phyloP scores from a whole-genome alignment of 164 flowering plant species.

The Nymphaea colorata region DNA sequence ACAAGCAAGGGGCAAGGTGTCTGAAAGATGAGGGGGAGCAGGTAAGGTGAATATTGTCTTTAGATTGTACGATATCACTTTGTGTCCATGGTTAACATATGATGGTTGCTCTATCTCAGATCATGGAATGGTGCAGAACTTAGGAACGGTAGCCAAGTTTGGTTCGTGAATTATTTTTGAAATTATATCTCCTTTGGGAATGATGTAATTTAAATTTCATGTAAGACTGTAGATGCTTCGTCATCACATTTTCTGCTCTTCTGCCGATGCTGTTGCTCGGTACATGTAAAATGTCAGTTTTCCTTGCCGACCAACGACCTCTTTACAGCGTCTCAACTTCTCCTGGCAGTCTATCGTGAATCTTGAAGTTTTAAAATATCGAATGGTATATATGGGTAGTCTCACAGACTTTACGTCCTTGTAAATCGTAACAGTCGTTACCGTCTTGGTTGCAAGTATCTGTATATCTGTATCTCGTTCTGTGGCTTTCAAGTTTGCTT shows the following conservation, averaged over 20 bases:
- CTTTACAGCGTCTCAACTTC: neutral
- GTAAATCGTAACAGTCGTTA: too few relatives aligned
- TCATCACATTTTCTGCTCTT: neutral
- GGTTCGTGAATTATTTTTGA: neutral
- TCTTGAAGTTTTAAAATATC: neutral
- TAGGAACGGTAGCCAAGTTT: neutral
- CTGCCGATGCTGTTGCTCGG: neutral
- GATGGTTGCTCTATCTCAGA: neutral
- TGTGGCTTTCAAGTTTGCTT: too few relatives aligned
- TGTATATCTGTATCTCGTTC: too few relatives aligned
- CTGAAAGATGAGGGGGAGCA: slow-evolving; percentile 5
- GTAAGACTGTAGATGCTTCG: neutral
- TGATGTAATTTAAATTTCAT: neutral
- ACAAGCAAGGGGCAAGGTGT: slow-evolving; percentile 32
- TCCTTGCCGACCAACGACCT: neutral
- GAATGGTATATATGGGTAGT: too few relatives aligned
- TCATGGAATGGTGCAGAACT: neutral
- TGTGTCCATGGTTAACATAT: neutral
- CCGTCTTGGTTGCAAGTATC: too few relatives aligned
- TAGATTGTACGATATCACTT: too few relatives aligned
- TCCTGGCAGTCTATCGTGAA: neutral
- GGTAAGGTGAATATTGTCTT: neutral
- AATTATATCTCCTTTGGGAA: neutral
- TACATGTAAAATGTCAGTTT: neutral
- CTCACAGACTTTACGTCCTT: too few relatives aligned